Base-by-base conservation (phyloP, 179 eudicot genomes). In the Kewa caespitosa region DNA sequence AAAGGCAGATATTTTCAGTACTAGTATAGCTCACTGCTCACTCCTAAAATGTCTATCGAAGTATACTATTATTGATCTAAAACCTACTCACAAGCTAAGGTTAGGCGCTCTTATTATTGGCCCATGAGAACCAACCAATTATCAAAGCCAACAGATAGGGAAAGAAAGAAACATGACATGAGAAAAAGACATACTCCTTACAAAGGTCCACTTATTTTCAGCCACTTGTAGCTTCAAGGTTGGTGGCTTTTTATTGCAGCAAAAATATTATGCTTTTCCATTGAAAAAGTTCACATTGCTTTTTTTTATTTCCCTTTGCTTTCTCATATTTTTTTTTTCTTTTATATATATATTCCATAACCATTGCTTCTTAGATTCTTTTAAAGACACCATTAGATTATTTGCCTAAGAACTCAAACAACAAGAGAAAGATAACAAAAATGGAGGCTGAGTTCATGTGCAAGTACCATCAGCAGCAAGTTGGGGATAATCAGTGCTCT, bases 381-480 rank as follows among this genome's bases (percentile, higher is more conserved):
- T n/a, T 55, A 4, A 22, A 55, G 15, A 3, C 28, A n/a, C 32
- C 62, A n/a, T 57, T 13, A 25, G 11, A n/a, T 13, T 57, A 30
- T 8, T 25, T 25, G 25, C 28, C 28, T 22, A 17, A 0, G 6
- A 54, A 22, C 55, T 0, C 10, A 5, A 33, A 18, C n/a, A 38
- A 28, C 23, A 60, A 17, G 18, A 18, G 1, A 39, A 8, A 13
- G 36, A 32, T 5, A 69, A 70, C 30, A 67, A 75, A 31, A 61
- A 80, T 72, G 81, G 89, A 89, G 75, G 83, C 78, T 42, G 83
- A 87, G 69, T 87, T 80, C 50, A 78, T 87, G 41, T 31, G 75
- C 52, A 89, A 85, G 75, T 76, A 83, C 71, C 97, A 91, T 67
- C 73, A 52, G 76, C 90, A 85, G 41, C 86, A 87, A 20, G 64